Percentiles rank a stretch among this genome's conserved stretches.
Evolutionary conservation across 768 basidiomycete genomes (phyloP).

Genomic region (Suillus cothurnatus): DNA sequence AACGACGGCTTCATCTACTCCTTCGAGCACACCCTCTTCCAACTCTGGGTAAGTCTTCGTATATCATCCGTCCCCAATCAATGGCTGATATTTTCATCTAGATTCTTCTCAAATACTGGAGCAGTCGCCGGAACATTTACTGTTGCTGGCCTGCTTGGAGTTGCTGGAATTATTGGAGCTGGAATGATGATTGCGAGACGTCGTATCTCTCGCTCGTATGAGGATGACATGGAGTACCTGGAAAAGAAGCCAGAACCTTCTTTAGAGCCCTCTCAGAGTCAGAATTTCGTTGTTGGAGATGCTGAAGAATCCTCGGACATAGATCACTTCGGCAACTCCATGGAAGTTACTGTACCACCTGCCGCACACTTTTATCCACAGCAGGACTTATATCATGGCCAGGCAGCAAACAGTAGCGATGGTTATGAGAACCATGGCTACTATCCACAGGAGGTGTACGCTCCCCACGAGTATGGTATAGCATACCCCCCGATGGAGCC

Average conservation of each 20-base stretch:
- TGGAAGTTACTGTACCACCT: conserved; percentile 19
- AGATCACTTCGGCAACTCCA: conserved; percentile 24
- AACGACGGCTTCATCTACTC: conserved; percentile 17
- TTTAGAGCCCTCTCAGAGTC: conserved; percentile 15
- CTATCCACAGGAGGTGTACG: conserved; percentile 27
- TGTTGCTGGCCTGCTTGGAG: conserved; percentile 38
- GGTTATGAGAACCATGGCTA: conserved; percentile 17
- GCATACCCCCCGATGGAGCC: conserved; percentile 32
- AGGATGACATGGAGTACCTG: conserved; percentile 33
- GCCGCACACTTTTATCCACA: conserved; percentile 25
- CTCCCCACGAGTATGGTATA: conserved; percentile 22
- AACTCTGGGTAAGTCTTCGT: conserved; percentile 17
- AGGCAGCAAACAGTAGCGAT: conserved; percentile 12
- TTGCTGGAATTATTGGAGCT: conserved; percentile 34
- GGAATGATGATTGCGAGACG: conserved; percentile 32
- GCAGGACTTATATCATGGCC: conserved; percentile 9
- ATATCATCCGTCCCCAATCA: not conserved
- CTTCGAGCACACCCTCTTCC: conserved; percentile 19
- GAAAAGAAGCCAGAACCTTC: conserved; percentile 21
- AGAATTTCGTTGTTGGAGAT: conserved; percentile 18
- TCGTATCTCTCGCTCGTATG: conserved; percentile 25
- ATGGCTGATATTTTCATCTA: conserved; percentile 16
- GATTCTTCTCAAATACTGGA: conserved; percentile 49
- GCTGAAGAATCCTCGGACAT: conserved; percentile 21
- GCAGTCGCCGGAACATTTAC: conserved; percentile 51